phyloP scores from a whole-genome alignment of 352 stramenopile species.

The Phytophthora sojae region DNA sequence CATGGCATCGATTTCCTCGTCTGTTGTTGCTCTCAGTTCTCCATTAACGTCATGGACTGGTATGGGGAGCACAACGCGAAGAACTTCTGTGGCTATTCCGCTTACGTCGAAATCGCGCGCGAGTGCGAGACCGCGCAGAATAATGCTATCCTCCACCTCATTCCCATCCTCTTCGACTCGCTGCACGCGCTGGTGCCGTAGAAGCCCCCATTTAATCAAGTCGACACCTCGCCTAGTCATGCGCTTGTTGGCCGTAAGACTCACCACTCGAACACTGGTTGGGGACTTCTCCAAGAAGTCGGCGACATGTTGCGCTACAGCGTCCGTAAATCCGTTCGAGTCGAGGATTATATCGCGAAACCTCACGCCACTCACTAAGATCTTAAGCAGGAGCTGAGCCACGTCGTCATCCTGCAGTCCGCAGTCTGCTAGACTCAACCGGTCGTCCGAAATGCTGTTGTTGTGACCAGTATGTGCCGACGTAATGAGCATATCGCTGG shows the following conservation, averaged over 20 bases:
- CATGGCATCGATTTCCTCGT: conserved; percentile 28
- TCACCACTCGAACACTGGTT: conserved; percentile 34
- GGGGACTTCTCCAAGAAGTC: conserved; percentile 52
- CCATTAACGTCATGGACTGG: not conserved
- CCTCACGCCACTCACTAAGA: conserved; percentile 38
- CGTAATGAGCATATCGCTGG: conserved; percentile 53
- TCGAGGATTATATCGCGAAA: conserved; percentile 51
- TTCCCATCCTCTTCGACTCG: conserved; percentile 19
- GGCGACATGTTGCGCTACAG: conserved; percentile 43
- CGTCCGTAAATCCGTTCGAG: conserved; percentile 50
- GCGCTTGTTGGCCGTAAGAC: conserved; percentile 36
- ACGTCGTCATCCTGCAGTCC: conserved; percentile 51
- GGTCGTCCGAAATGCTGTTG: conserved; percentile 7
- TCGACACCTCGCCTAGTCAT: conserved; percentile 49
- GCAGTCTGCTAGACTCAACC: conserved; percentile 37
- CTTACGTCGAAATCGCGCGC: conserved; percentile 22
- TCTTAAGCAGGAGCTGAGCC: conserved; percentile 49
- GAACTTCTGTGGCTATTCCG: conserved; percentile 24
- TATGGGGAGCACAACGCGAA: conserved; percentile 25
- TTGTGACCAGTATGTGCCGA: conserved; percentile 9
- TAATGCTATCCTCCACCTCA: not conserved
- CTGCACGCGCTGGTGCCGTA: conserved; percentile 45
- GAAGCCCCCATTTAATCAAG: conserved; percentile 34
- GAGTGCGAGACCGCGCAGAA: conserved; percentile 27
- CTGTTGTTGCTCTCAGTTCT: not conserved